Evolutionary conservation across 2,329 filamentous ascomycete genomes (phyloP), one percentile per base, ranked within the genome.

Genomic region (Botryotinia convoluta): DNA sequence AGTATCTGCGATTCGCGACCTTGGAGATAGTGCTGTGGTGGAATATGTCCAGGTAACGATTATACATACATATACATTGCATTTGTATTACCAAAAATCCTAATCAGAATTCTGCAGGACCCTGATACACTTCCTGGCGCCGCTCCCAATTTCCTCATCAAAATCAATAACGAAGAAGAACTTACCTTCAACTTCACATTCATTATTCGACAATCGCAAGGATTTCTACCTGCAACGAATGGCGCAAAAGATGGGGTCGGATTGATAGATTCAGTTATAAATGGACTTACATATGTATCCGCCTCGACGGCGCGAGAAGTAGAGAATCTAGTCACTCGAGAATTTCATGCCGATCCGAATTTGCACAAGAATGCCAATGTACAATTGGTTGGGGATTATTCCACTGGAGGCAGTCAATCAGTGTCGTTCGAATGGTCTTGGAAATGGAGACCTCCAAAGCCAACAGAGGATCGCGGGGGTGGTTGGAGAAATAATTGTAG

Each of bases 401-500:
- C 89, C 4, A 99, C 96, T 0, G 90, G 88, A 45, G 95, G 95
- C n/a, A 93, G 86, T 79, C 86, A 92, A 10, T 95, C 93, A 2
- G 91, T 97, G 44, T 91, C 94, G 48, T 98, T 98, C 81, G 92
- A 95, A 76, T 99, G 95, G 94, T 91, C 92, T 12, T 99, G 96
- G 96, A 96, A 92, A 85, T 99, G 95, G 94, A 94, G 92, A 81
- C 93, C 96, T 14, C 96, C 96, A 54, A 97, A 94, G 85, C 80
- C 85, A 22, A 84, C 85, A 26, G 95, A 98, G 80, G 95, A 98
- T 81, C 90, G 89, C 79, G 93, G 93, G 44, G 94, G 94, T 73
- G 96, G 96, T 62, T 99, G 96, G 95, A 93, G 94, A 80, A 98
- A 97, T 81, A 93, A 92, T 78, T 98, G 96, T 86, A 98, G 94